Evolutionary conservation across 2,329 filamentous ascomycete genomes (phyloP), one percentile per base, ranked within the genome.

Genomic region (Microsporum canis): DNA sequence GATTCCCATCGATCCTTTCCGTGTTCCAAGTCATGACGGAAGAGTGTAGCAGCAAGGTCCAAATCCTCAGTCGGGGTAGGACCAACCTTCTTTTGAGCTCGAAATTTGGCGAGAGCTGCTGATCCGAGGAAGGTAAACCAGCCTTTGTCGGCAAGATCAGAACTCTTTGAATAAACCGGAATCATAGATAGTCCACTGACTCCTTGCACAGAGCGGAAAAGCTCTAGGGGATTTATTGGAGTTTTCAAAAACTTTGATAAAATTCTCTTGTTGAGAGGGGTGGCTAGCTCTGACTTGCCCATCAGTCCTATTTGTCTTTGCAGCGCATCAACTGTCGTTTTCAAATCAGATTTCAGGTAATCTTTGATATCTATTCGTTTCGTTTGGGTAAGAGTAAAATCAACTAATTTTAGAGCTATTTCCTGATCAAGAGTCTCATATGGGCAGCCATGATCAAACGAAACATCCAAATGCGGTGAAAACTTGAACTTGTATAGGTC

Each of bases 61-160:
- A 96, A 78, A 68, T 95, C 91, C 66, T 92, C 89, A 0, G 88
- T 92, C 12, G 89, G 87, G 2, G 87, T 87, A 0, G 88, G 87
- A 2, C 84, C 89, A 67, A 90, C 82, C 23, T 90, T 84, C 68
- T 92, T 89, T 80, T 91, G 74, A 77, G 82, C 78, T 78, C 88
- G 71, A 82, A 95, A 97, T 68, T 91, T 95, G 49, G 88, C 89
- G 61, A 97, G 80, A 1, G 89, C 86, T 61, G 95, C 88, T 80
- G 94, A 88, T 23, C 92, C 92, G 64, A 95, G 83, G 34, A 96
- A 77, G 72, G 94, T 96, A 72, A 90, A 96, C 92, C 92, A 97
- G 53, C 91, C 89, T 66, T 89, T 88, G 29, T 84, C 84, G 0
- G 91, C 91, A 38, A 95, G 77, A 10, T 78, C 76, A 0, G 83